Base-by-base conservation (phyloP, 2,329 filamentous ascomycete species). In the Emericellopsis atlantica region DNA sequence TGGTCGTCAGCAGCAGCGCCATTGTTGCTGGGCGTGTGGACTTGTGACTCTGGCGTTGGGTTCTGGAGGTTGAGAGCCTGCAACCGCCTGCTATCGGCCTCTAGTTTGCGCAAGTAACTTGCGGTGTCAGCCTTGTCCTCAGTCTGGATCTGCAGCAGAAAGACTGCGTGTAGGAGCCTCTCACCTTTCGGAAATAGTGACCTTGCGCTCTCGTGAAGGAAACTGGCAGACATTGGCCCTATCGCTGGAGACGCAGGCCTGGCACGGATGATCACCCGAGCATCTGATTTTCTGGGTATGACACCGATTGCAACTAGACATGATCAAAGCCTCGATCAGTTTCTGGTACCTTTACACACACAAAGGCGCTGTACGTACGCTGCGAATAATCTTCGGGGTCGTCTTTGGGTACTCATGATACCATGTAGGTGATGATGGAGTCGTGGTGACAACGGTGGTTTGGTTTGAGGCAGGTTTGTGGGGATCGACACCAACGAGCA, bases 271-370 rank as follows among this genome's bases (percentile, higher is more conserved):
- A 4, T 60, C 57, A 1, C 65, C 65, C 0, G 65, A 67, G 42
- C 65, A 68, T 45, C 65, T 67, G 22, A 67, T 65, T 44, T 69
- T 68, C 24, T 66, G 64, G 0, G 54, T 46, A 49, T 68, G 65
- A 39, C 65, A 68, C 45, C 63, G 51, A 45, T 62, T 58, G 37
- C 64, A 67, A 5, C 52, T 54, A 22, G 9, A 29, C n/a, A 11
- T 12, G 22, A 23, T 32, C 18, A 22, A 45, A 21, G 15, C 14
- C 2, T 16, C 21, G 37, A 32, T 18, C 16, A 38, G 24, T n/a
- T 14, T 15, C 15, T 4, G 11, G 12, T 37, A 18, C 12, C 22
- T 16, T 6, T 37, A 24, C 36, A 37, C 18, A n/a, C 49, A 48
- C 39, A 54, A 29, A 29, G 9, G 26, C 6, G 9, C 26, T 29